Evolutionary conservation across 2,329 filamentous ascomycete genomes (phyloP).

Genomic region (Colletotrichum echinochloae): DNA sequence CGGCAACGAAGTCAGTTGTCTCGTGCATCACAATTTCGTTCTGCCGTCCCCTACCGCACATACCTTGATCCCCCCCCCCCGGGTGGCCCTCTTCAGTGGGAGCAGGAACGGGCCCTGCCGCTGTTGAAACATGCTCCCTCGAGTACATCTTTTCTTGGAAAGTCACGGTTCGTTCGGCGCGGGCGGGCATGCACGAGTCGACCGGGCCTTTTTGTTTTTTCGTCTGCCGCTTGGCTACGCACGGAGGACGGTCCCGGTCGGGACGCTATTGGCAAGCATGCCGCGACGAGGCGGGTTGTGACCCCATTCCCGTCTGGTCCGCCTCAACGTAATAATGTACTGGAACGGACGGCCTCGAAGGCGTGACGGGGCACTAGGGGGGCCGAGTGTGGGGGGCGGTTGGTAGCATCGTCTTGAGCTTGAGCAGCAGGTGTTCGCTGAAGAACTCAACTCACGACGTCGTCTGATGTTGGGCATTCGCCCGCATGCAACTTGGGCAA

Average conservation of each 20-base stretch:
- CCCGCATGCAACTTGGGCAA: neutral
- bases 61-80: slow-evolving; percentile 3
- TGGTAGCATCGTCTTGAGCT: slow-evolving; percentile 20
- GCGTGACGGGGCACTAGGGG: neutral
- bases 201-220: neutral
- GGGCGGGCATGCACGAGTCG: neutral
- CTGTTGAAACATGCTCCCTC: slow-evolving; percentile 10
- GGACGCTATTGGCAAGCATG: slow-evolving; percentile 23
- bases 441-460: slow-evolving; percentile 23
- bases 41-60: slow-evolving; percentile 15
- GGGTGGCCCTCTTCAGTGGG: neutral
- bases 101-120: neutral
- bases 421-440: slow-evolving; percentile 11
- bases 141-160: neutral
- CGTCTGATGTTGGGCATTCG: slow-evolving; percentile 1
- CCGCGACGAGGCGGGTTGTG: slow-evolving; percentile 18
- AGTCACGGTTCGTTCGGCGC: slow-evolving; percentile 9
- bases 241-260: neutral
- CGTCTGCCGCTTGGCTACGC: neutral
- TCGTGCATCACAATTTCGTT: slow-evolving; percentile 21
- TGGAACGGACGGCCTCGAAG: neutral
- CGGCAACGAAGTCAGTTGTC: slow-evolving; percentile 18
- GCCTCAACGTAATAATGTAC: slow-evolving; percentile 4
- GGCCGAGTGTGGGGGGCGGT: neutral
- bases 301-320: neutral